Percentiles rank a stretch among this genome's conserved stretches.
Evolutionary conservation across 2,329 filamentous ascomycete species (phyloP).

Genomic region (Verticillium alfalfae): DNA sequence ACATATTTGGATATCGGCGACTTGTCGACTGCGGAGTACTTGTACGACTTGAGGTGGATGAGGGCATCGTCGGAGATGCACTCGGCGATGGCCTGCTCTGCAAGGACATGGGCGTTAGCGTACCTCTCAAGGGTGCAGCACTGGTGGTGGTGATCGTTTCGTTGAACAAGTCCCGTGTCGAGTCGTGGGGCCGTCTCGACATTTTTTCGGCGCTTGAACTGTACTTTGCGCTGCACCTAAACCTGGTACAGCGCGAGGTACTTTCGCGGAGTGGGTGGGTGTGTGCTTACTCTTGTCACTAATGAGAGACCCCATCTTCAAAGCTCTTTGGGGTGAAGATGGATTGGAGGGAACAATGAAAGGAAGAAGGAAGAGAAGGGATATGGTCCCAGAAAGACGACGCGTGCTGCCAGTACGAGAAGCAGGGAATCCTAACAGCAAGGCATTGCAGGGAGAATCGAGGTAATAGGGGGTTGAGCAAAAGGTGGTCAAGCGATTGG

Average conservation of each 20-base stretch:
- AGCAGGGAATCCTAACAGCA: neutral
- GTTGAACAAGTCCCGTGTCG: neutral
- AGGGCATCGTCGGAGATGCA: constrained; percentile 87
- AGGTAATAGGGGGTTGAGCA: neutral
- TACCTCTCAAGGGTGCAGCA: neutral
- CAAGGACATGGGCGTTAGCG: neutral
- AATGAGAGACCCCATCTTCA: neutral
- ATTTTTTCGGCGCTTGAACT: neutral
- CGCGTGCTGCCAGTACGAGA: neutral
- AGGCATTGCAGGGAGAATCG: neutral
- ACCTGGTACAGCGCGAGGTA: neutral
- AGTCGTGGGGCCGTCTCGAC: neutral
- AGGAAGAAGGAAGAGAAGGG: neutral
- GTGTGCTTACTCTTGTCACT: neutral
- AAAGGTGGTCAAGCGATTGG: neutral
- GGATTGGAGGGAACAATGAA: neutral
- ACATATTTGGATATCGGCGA: constrained; percentile 91
- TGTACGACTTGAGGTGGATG: constrained; percentile 88
- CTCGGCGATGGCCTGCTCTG: constrained; percentile 53
- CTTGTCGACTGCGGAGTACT: constrained; percentile 96
- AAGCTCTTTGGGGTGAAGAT: neutral
- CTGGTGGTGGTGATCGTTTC: neutral
- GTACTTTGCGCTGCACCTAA: neutral
- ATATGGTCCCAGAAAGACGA: neutral
- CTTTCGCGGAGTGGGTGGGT: neutral